phyloP scores from a whole-genome alignment of 2,329 filamentous ascomycete genomes.

The Pseudodiploospora longispora region DNA sequence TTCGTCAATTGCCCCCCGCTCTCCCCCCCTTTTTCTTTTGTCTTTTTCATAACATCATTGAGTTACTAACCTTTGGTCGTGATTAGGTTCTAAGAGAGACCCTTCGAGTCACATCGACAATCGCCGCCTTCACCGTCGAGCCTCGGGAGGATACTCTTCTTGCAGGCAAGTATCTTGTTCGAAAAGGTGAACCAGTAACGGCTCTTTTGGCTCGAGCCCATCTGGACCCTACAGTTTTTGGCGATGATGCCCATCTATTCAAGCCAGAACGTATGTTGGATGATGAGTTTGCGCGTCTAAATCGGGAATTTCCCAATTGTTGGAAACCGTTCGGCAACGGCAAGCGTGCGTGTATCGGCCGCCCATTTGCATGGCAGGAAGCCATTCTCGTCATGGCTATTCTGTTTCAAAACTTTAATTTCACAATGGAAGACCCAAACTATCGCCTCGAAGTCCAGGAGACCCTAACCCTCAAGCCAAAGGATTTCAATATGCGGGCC shows the following conservation, averaged over 20 bases:
- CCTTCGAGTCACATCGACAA: constrained; percentile 53
- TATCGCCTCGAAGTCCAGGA: constrained; percentile 49
- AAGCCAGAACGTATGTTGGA: constrained; percentile 66
- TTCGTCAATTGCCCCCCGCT: too few species aligned
- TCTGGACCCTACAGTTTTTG: constrained; percentile 55
- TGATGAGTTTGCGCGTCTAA: constrained; percentile 53
- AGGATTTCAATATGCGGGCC: constrained; percentile 55
- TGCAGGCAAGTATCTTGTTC: constrained; percentile 53
- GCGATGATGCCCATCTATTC: constrained; percentile 57
- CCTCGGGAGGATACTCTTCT: constrained; percentile 47
- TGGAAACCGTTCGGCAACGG: constrained; percentile 75
- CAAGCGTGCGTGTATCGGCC: constrained; percentile 61
- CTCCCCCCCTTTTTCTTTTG: not conserved
- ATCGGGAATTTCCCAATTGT: constrained; percentile 51
- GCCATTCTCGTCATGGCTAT: constrained; percentile 52
- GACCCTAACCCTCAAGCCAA: constrained; percentile 55
- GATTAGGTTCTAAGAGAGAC: constrained; percentile 52
- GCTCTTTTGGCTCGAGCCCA: constrained; percentile 48
- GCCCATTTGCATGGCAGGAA: constrained; percentile 70
- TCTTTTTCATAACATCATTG: not conserved
- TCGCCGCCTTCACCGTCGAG: constrained; percentile 47
- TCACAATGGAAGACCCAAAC: constrained; percentile 51
- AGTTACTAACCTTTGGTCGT: not conserved
- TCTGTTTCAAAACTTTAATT: constrained; percentile 64
- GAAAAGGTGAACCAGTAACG: constrained; percentile 41